A percentile compares a stretch with the other conserved stretches of the same genome.
phyloP scores from a whole-genome alignment of 352 stramenopile genomes.

The Lagenidium giganteum region DNA sequence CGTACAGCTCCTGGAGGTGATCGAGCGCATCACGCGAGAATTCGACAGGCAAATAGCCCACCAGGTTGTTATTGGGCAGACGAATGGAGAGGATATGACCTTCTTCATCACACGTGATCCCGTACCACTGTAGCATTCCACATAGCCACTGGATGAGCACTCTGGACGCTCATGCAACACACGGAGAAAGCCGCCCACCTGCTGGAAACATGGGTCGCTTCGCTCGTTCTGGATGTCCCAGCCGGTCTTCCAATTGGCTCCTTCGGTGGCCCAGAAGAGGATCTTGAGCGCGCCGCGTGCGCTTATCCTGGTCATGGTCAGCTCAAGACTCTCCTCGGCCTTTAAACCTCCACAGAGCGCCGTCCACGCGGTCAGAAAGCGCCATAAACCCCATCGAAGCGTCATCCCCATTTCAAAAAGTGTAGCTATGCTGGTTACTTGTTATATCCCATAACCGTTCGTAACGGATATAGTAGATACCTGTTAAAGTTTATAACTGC shows the following conservation, averaged over 20 bases:
- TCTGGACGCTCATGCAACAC: too few species aligned
- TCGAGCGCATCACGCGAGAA: constrained; percentile 41
- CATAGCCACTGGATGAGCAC: too few species aligned
- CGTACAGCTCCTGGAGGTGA: constrained; percentile 55
- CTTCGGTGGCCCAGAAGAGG: constrained; percentile 58
- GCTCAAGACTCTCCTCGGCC: too few species aligned
- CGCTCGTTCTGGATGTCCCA: constrained; percentile 66
- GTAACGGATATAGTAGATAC: constrained; percentile 1
- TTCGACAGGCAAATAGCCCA: constrained; percentile 42
- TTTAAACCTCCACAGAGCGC: too few species aligned
- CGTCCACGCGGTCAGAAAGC: too few species aligned
- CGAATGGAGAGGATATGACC: constrained; percentile 50
- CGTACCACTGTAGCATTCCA: constrained; percentile 47
- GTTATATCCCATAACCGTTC: too few species aligned
- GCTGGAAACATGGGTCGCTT: constrained; percentile 57
- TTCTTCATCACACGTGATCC: constrained; percentile 46
- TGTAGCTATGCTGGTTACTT: too few species aligned
- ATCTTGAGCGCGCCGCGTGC: constrained; percentile 62
- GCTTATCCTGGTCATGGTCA: too few species aligned
- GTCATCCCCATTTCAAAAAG: too few species aligned
- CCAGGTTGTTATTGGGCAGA: constrained; percentile 59
- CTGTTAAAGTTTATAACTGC: constrained; percentile 15
- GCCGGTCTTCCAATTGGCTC: constrained; percentile 32
- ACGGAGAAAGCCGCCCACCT: constrained; percentile 11
- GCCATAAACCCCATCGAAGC: not conserved